Evolutionary conservation across 2,329 filamentous ascomycete species (phyloP), one percentile per base, ranked within the genome.

Genomic region (Colletotrichum incanum): DNA sequence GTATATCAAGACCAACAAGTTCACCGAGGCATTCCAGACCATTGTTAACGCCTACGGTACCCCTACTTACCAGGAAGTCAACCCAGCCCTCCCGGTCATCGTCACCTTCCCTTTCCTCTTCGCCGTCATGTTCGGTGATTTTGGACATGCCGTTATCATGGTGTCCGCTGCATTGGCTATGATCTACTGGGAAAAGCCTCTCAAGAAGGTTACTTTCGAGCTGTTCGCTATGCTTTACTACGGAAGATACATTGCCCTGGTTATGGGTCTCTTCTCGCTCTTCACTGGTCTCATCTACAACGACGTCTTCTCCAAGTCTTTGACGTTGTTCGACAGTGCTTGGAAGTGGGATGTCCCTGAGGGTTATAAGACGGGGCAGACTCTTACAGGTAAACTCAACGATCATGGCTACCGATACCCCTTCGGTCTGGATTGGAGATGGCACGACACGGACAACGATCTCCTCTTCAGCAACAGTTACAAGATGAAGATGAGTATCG

Each of bases 401-500:
- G 82, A 83, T 49, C 85, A 90, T 59, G 89, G 89, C 71, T 95
- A 98, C 84, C 93, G 95, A 63, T 99, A 98, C 82, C 96, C 97
- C 20, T 98, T 99, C 79, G 96, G 96, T 76, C 85, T 99, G 73
- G 96, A 99, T 80, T 98, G 93, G 92, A 93, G 93, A 79, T 99
- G 96, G 96, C 97, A 99, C 81, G 95, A 93, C 72, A 93, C 95
- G 16, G 96, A 98, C 78, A 99, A 99, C 79, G 93, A 97, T 73
- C 88, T 99, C 26, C 89, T 99, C 61, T 99, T 99, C 86, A 93
- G 91, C 82, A 99, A 99, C 92, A 97, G 94, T 84, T 97, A 96
- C 89, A 99, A 99, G 92, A 99, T 99, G 96, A 99, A 99, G 88
- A 93, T 99, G 85, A 97, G 94, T 86, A 98, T 99, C 80, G 90